Percentiles rank a stretch among this genome's conserved stretches.
These are phyloP conservation scores for Eucalyptus brandiana DNA, from an alignment of 345 rosid genomes.

Conservation along the genomic window DNA sequence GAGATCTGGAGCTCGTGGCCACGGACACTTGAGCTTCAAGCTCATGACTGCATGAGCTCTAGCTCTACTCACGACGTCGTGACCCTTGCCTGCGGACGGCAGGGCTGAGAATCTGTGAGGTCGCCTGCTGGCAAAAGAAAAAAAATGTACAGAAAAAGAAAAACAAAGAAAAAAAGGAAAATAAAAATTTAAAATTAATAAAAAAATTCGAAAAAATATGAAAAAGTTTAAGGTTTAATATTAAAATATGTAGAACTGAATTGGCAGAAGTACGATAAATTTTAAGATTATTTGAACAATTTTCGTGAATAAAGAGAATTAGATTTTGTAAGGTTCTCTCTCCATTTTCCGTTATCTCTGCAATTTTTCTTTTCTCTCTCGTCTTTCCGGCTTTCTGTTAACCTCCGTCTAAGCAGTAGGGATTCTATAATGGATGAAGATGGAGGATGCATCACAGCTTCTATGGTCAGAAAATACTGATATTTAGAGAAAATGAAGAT, in stretches of 20 bases:
- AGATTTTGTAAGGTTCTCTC: neutral
- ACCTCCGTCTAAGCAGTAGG: neutral
- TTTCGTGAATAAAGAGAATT: neutral
- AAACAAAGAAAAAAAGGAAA: neutral
- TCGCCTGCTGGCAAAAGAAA: neutral
- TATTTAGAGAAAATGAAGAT: neutral
- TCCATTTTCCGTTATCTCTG: neutral
- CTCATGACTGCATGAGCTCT: neutral
- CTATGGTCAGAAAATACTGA: neutral
- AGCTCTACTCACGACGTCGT: neutral
- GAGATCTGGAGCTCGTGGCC: neutral
- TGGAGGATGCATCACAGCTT: neutral
- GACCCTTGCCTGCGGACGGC: neutral
- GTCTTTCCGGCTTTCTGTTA: neutral
- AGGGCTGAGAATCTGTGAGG: neutral
- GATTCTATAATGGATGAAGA: neutral
- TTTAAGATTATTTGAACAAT: neutral
- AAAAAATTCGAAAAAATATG: too few species aligned
- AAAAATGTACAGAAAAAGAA: too few species aligned
- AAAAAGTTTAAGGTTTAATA: too few species aligned
- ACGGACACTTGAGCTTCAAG: neutral
- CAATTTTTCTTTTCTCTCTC: neutral
- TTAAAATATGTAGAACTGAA: too few species aligned
- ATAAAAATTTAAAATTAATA: too few species aligned
- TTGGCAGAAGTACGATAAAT: rapidly evolving